phyloP scores from a whole-genome alignment of 257 asterid genomes.

The Solanum boliviense region DNA sequence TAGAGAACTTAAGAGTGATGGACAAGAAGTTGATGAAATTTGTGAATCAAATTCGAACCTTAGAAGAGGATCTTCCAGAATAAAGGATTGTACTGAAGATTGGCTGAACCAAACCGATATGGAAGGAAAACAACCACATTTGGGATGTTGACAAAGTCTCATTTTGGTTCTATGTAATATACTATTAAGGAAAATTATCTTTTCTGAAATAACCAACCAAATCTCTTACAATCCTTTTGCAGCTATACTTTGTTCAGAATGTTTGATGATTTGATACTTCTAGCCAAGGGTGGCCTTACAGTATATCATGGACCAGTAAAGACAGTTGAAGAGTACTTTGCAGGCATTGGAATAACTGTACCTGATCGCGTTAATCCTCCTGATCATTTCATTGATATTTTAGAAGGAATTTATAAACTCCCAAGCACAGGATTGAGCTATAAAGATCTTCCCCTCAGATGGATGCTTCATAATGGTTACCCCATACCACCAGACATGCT shows the following conservation, averaged over 20 bases:
- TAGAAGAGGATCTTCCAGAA: neutral
- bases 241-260: conserved; percentile 94
- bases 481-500: conserved; percentile 93
- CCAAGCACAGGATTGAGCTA: conserved; percentile 44
- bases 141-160: neutral
- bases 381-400: conserved; percentile 82
- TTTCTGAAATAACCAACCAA: neutral
- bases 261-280: conserved; percentile 94
- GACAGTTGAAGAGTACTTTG: conserved; percentile 91
- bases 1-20: neutral
- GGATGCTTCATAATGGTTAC: conserved; percentile 98
- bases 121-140: neutral
- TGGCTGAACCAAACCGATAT: neutral
- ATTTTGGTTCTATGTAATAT: neutral
- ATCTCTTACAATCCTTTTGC: conserved; percentile 11
- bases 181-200: neutral
- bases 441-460: conserved; percentile 90
- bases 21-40: neutral
- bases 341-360: conserved; percentile 68
- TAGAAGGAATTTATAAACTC: conserved; percentile 81
- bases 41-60: neutral
- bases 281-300: conserved; percentile 97
- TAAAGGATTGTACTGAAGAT: neutral
- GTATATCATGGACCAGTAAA: conserved; percentile 93
- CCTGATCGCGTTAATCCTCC: conserved; percentile 99